Conservation (phyloP, 352 stramenopile genomes). For the Phytophthora pisi region DNA sequence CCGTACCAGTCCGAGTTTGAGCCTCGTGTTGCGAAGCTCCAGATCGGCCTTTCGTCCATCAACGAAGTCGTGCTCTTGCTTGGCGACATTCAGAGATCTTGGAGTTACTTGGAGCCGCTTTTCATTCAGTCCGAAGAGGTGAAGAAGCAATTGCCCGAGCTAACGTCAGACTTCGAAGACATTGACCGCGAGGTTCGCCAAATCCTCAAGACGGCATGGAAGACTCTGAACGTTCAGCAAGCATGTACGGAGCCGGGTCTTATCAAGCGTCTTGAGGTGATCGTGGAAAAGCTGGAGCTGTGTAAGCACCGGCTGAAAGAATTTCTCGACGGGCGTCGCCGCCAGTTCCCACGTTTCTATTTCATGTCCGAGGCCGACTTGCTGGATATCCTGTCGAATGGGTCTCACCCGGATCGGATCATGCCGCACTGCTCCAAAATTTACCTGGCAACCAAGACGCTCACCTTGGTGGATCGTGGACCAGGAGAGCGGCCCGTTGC, state of each 20-base stretch:
- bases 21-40: conserved; percentile 87
- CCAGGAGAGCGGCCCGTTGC: conserved; percentile 77
- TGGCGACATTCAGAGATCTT: conserved; percentile 96
- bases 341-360: conserved; percentile 95
- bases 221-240: conserved; percentile 89
- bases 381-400: conserved; percentile 96
- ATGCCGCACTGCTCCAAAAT: conserved; percentile 97
- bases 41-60: conserved; percentile 85
- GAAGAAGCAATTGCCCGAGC: conserved; percentile 94
- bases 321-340: conserved; percentile 94
- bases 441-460: conserved; percentile 94
- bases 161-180: conserved; percentile 93
- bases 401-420: conserved; percentile 92
- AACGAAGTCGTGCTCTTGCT: conserved; percentile 95
- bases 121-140: conserved; percentile 97
- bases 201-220: conserved; percentile 87
- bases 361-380: conserved; percentile 93
- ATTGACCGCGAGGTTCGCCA: conserved; percentile 94
- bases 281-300: conserved; percentile 93
- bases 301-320: conserved; percentile 95
- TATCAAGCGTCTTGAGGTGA: conserved; percentile 90
- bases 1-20: conserved; percentile 97
- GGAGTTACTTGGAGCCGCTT: conserved; percentile 96
- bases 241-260: conserved; percentile 91
- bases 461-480: conserved; percentile 78